Conservation (phyloP, 148 eudicot species). For the Silene uniflora region DNA sequence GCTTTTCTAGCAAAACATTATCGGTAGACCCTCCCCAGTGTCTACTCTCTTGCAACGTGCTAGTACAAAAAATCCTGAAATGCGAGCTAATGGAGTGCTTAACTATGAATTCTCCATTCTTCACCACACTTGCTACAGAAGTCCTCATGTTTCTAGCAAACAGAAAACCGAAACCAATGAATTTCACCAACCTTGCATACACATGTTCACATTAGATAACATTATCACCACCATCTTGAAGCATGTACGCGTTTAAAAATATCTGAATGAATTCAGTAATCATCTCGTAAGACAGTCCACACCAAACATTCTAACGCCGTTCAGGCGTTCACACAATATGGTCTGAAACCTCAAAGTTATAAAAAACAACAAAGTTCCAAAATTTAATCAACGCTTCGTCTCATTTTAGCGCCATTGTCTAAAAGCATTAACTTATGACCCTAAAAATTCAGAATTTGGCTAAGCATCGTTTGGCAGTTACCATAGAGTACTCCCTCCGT, state of each 20-base stretch:
- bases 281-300: not conserved
- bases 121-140: slow-evolving; percentile 18
- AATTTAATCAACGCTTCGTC: no score
- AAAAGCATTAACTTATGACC: not conserved
- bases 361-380: no score
- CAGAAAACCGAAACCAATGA: slow-evolving; percentile 14
- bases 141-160: slow-evolving; percentile 15
- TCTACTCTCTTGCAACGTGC: slow-evolving; percentile 19
- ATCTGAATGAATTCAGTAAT: not conserved
- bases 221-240: slow-evolving; percentile 16
- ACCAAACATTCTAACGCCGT: no score
- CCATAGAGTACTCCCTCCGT: not conserved
- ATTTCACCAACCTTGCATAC: slow-evolving; percentile 13
- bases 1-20: slow-evolving; percentile 39
- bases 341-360: no score
- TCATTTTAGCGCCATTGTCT: not conserved
- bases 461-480: not conserved
- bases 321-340: no score
- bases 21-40: slow-evolving; percentile 30
- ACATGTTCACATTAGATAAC: slow-evolving; percentile 11
- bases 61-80: slow-evolving; percentile 22
- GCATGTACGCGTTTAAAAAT: not conserved
- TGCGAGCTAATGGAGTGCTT: slow-evolving; percentile 2
- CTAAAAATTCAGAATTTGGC: not conserved
- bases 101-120: slow-evolving; percentile 9